A percentile compares a stretch with the other conserved stretches of the same genome.
Evolutionary conservation across 768 basidiomycete species (phyloP).

Genomic region (Pilatotrama ljubarskyi): DNA sequence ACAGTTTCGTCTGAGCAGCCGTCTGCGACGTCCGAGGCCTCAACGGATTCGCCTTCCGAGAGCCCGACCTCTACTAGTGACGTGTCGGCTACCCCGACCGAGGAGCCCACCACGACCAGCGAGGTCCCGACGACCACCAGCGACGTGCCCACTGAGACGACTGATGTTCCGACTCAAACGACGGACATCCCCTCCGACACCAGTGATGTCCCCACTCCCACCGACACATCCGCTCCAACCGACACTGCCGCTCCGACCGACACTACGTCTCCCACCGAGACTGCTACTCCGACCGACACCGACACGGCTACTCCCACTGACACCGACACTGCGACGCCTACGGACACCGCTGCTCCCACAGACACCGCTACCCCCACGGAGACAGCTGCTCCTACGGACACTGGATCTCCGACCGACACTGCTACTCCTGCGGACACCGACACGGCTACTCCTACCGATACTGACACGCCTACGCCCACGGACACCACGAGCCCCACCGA

Average conservation of each 20-base stretch:
- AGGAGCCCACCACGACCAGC: not conserved
- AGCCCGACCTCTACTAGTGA: not conserved
- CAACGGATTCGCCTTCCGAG: not conserved
- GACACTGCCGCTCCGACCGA: not conserved
- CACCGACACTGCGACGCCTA: not conserved
- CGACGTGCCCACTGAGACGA: not conserved
- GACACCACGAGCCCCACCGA: not conserved
- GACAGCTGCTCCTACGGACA: not conserved
- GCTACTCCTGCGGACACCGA: not conserved
- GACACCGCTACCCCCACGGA: not conserved
- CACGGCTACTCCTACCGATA: not conserved
- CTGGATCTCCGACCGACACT: not conserved
- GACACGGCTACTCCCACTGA: not conserved
- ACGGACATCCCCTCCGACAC: not conserved
- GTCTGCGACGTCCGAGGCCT: not conserved
- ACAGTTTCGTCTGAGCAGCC: not conserved
- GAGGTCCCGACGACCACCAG: not conserved
- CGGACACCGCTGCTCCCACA: not conserved
- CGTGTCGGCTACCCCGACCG: not conserved
- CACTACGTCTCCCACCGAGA: not conserved
- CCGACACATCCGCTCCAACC: not conserved
- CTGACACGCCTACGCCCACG: not conserved
- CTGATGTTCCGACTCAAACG: not conserved
- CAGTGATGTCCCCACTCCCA: not conserved
- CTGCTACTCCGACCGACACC: not conserved